phyloP scores from a whole-genome alignment of 2,329 filamentous ascomycete genomes.

The Purpureocillium takamizusanense region DNA sequence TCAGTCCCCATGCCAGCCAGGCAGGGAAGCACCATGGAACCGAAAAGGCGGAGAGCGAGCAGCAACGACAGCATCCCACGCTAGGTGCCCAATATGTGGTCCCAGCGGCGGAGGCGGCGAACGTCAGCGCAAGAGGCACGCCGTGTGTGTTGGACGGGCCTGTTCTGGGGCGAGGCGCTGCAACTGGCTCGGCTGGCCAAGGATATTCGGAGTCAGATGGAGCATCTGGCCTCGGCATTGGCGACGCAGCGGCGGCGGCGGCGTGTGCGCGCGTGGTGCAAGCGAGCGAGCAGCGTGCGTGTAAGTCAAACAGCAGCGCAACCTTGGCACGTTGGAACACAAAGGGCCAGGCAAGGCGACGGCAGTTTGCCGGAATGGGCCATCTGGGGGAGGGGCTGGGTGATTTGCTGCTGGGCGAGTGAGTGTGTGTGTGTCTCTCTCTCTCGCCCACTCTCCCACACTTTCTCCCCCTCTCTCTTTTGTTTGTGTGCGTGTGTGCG shows the following conservation, averaged over 20 bases:
- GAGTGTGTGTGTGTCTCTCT: not conserved
- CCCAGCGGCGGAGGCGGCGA: no score
- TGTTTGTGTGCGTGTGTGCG: no score
- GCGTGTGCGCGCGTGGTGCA: not conserved
- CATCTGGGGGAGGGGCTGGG: conserved; percentile 1
- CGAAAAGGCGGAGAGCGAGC: conserved; percentile 3
- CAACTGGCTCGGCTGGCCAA: no score
- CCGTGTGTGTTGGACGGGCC: no score
- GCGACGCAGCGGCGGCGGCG: no score
- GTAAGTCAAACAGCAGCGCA: not conserved
- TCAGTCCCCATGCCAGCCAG: conserved; percentile 5
- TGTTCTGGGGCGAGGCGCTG: no score
- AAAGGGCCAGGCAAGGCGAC: not conserved
- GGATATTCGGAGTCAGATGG: no score
- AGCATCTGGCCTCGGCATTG: not conserved
- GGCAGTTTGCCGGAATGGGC: conserved; percentile 1
- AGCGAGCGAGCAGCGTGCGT: not conserved
- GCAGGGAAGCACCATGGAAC: conserved; percentile 11
- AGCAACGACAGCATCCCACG: conserved; percentile 1
- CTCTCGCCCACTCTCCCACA: not conserved
- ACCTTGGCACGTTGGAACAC: not conserved
- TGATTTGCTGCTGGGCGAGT: conserved; percentile 2
- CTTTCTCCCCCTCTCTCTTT: no score
- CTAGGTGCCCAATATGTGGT: no score
- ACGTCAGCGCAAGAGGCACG: no score